Evolutionary conservation across 2,329 filamentous ascomycete genomes (phyloP), one percentile per base, ranked within the genome.

Genomic region (Hypoxylon sp.): DNA sequence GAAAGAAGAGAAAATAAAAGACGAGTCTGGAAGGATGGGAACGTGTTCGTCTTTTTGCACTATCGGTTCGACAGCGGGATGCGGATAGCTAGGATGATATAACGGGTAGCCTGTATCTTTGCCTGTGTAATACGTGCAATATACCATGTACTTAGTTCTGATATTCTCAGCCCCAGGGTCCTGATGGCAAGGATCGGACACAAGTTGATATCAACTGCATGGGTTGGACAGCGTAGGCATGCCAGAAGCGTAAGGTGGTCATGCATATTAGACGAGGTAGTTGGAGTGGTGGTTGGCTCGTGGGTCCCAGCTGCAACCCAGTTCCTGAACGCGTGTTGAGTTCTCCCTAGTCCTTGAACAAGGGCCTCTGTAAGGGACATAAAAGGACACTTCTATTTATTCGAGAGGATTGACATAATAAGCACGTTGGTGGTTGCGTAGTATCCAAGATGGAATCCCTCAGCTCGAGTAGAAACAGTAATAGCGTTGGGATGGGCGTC

Each of bases 171-270:
- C 51, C 55, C 47, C 21, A 52, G 50, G 29, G 46, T 21, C 47
- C 55, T 47, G 31, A 58, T 10, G 57, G 17, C 56, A 64, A 50
- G 59, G 63, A 48, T 62, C 50, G 37, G 63, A 51, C 46, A 63
- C 27, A 46, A 35, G 62, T 57, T 10, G 65, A 62, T 68, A 65
- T 62, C 54, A 42, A 59, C 53, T 62, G 54, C 65, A 65, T 65
- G 61, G 62, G 58, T 70, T 60, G 35, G 21, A 61, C 65, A 56
- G 61, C 61, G 42, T 50, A 66, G 52, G 46, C 58, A 66, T 58
- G 37, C 69, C 63, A 48, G 57, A 71, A 67, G 66, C 32, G 69
- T 71, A 65, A 69, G 69, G 63, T 71, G 52, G 53, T 65, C 65
- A 62, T 64, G 60, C 59, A 68, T 46, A 27, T 44, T 50, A 44